Evolutionary conservation across 106 monocot genomes (phyloP).

Genomic region (Platanthera zijinensis): DNA sequence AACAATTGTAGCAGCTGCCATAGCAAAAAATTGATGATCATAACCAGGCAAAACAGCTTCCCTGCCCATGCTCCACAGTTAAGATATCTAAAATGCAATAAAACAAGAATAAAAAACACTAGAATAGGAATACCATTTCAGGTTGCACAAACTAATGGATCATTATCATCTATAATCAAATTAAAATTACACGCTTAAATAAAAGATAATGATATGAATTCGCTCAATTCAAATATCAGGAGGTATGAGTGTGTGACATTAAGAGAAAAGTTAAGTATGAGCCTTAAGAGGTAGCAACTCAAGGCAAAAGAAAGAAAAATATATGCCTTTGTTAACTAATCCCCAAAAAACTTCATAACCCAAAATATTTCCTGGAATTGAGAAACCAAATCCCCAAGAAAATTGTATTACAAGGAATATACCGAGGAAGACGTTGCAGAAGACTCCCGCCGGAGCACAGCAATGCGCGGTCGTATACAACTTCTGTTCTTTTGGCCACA

Average conservation of each 20-base stretch:
- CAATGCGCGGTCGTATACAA: slow-evolving; percentile 75
- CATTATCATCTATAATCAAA: not conserved
- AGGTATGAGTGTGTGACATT: not conserved
- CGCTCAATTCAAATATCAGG: not conserved
- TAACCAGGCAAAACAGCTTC: slow-evolving; percentile 83
- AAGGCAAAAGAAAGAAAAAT: slow-evolving; percentile 1
- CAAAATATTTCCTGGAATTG: too few species aligned
- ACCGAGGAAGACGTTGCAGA: slow-evolving; percentile 71
- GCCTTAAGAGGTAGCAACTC: slow-evolving; percentile 1
- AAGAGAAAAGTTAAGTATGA: not conserved
- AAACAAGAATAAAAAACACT: not conserved
- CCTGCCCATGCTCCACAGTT: slow-evolving; percentile 89
- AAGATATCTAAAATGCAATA: slow-evolving; percentile 51
- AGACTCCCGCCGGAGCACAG: slow-evolving; percentile 43
- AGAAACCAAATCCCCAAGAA: not conserved
- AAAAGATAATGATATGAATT: not conserved
- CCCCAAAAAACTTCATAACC: not conserved
- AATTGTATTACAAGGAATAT: slow-evolving; percentile 4
- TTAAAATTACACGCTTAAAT: not conserved
- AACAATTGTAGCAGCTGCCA: slow-evolving; percentile 59
- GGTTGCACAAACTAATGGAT: not conserved
- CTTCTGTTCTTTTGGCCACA: slow-evolving; percentile 86
- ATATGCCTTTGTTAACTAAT: not conserved
- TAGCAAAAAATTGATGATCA: slow-evolving; percentile 76
- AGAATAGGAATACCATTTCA: not conserved